Base-by-base conservation (phyloP, 371 early-diverging fungal species). In the Mucor racemosus region DNA sequence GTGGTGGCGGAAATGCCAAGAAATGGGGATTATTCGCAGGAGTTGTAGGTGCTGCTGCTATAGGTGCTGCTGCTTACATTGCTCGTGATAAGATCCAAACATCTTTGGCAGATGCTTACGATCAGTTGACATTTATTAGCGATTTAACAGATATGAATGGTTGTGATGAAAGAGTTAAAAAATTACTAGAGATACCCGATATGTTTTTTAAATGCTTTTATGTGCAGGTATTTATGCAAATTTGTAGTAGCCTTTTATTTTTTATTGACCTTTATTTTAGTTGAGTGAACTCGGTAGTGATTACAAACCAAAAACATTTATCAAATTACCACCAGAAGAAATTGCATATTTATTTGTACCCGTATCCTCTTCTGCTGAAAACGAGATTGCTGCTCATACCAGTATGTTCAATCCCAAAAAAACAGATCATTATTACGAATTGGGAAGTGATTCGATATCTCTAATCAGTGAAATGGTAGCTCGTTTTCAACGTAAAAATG, bases 141-240 rank as follows among this genome's bases (percentile, higher is more conserved):
- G 67, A 72, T 40, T 66, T 81, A 56, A 70, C 75, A 41, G 79
- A 81, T 42, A 71, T 72, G 41, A 42, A 78, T 31, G 75, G 72
- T 0, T 77, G 71, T 21, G 66, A 71, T 19, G 67, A 75, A 58
- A 76, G 87, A 71, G 75, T 87, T 36, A 40, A 68, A 15, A 60
- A 64, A 19, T 35, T 85, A 14, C 56, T 81, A 1, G 46, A 69
- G 19, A 53, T 87, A 9, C 79, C 80, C 7, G 69, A 75, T 59
- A 60, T 87, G 2, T 69, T 81, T 11, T 85, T 87, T 64, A 80
- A 77, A 33, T 87, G 86, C 56, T 87, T 85, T 65, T 87, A 87
- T 62, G 76, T 84, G 19, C 80, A 77, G 59, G 81, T 83, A 36
- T 13, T 46, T 13, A 15, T 0, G 5, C 48, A 17, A 15, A 46